These are phyloP conservation scores for Saccharomyces hybrid DNA, from an alignment of 1,139 yeast species.

Conservation along the genomic window DNA sequence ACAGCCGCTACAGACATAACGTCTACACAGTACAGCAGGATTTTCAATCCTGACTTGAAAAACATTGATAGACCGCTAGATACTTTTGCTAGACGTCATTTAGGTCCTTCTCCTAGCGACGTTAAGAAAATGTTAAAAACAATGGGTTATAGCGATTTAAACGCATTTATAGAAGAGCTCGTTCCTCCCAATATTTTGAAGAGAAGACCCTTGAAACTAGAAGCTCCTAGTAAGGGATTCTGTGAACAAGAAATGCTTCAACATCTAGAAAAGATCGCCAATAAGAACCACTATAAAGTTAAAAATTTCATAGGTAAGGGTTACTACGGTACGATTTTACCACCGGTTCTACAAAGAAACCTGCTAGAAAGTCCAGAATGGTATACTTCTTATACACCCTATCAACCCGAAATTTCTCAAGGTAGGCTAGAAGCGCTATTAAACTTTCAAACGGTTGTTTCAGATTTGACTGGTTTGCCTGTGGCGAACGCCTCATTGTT, in stretches of 20 bases:
- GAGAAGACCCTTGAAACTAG: conserved; percentile 48
- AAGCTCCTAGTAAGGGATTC: conserved; percentile 58
- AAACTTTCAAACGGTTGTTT: conserved; percentile 82
- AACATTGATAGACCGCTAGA: conserved; percentile 41
- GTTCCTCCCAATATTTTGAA: conserved; percentile 72
- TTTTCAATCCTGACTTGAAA: conserved; percentile 14
- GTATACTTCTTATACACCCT: conserved; percentile 98
- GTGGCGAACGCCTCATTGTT: conserved; percentile 89
- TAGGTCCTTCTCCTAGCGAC: conserved; percentile 69
- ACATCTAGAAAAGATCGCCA: conserved; percentile 60
- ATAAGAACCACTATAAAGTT: conserved; percentile 57
- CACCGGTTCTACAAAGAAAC: conserved; percentile 90
- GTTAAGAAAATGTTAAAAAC: conserved; percentile 55
- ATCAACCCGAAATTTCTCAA: conserved; percentile 96
- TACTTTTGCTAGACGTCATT: conserved; percentile 82
- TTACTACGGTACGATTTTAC: conserved; percentile 81
- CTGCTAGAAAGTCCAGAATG: conserved; percentile 90
- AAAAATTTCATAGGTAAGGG: conserved; percentile 88
- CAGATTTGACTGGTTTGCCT: conserved; percentile 86
- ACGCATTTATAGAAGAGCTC: conserved; percentile 61
- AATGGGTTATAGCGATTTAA: conserved; percentile 52
- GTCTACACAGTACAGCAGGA: conserved; percentile 14
- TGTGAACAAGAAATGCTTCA: conserved; percentile 75
- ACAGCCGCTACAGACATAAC: conserved; percentile 14
- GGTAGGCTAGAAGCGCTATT: conserved; percentile 86